A percentile compares a stretch with the other conserved stretches of the same genome.
phyloP scores from a whole-genome alignment of 768 basidiomycete genomes.

The Collybia sp. region DNA sequence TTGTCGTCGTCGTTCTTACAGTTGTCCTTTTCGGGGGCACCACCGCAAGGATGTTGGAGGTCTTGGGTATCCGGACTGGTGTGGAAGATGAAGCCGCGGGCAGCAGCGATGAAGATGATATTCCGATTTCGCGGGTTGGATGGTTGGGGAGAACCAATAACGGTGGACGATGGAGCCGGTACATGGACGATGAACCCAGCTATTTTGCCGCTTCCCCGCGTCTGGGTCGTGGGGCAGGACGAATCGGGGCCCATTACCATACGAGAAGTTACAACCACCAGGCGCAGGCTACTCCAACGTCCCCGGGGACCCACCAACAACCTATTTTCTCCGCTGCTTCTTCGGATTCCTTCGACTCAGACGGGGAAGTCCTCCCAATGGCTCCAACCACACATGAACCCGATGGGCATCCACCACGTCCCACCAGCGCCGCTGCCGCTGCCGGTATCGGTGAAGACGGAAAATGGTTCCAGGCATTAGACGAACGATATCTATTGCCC shows the following conservation, averaged over 20 bases:
- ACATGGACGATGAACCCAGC: slow-evolving; percentile 35
- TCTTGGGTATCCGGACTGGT: slow-evolving; percentile 92
- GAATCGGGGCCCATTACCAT: slow-evolving; percentile 56
- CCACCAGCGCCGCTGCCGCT: slow-evolving; percentile 10
- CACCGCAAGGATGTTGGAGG: slow-evolving; percentile 94
- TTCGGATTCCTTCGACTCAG: slow-evolving; percentile 75
- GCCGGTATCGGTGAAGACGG: slow-evolving; percentile 59
- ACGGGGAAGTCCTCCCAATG: slow-evolving; percentile 77
- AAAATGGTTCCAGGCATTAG: slow-evolving; percentile 94
- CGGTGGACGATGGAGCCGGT: slow-evolving; percentile 33
- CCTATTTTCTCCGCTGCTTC: slow-evolving; percentile 65
- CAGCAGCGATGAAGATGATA: slow-evolving; percentile 52
- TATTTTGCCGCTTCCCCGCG: slow-evolving; percentile 23
- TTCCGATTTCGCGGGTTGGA: slow-evolving; percentile 19
- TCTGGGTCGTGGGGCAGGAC: slow-evolving; percentile 23
- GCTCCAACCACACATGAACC: slow-evolving; percentile 43
- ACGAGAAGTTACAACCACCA: slow-evolving; percentile 62
- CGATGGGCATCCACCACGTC: slow-evolving; percentile 18
- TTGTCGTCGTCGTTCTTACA: slow-evolving; percentile 93
- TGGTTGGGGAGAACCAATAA: slow-evolving; percentile 22
- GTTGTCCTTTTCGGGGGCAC: slow-evolving; percentile 95
- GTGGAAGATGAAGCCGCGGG: slow-evolving; percentile 86
- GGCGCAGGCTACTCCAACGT: slow-evolving; percentile 17
- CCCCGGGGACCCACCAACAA: slow-evolving; percentile 4
- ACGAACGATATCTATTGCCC: slow-evolving; percentile 91